Percentiles rank a stretch among this genome's conserved stretches.
Evolutionary conservation across 495 filamentous ascomycete genomes (phyloP).

Genomic region (Podospora sp.): DNA sequence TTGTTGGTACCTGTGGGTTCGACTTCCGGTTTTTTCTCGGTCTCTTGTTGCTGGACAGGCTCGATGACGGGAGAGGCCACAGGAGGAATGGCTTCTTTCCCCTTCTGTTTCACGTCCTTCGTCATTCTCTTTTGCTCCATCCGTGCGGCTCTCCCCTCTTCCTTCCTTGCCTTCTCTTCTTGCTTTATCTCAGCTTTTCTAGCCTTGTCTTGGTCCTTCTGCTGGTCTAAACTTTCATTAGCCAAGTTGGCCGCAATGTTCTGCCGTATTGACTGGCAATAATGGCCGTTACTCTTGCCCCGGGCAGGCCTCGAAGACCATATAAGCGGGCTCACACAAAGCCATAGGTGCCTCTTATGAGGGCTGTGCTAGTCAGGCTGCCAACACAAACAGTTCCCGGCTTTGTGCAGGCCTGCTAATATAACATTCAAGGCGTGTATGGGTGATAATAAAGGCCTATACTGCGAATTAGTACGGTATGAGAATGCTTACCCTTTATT

Average conservation of each 20-base stretch:
- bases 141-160: constrained; percentile 53
- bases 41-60: neutral
- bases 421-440: no score
- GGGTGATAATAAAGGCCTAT: no score
- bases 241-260: no score
- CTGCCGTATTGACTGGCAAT: no score
- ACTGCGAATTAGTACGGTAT: no score
- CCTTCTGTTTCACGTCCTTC: constrained; percentile 47
- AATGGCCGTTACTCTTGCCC: no score
- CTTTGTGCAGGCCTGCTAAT: no score
- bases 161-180: constrained; percentile 51
- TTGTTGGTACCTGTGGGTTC: neutral
- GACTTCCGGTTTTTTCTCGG: neutral
- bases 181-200: constrained; percentile 55
- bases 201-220: constrained; percentile 53
- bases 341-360: no score
- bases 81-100: constrained; percentile 19
- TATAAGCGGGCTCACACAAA: no score
- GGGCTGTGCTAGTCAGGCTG: no score
- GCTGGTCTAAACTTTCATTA: constrained; percentile 50
- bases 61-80: constrained; percentile 3
- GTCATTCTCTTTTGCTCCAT: constrained; percentile 51
- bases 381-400: no score
- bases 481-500: constrained; percentile 42
- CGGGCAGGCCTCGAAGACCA: no score